Evolutionary conservation across 1,284 basidiomycete genomes (phyloP).

Genomic region (Rhodotorula sp.): DNA sequence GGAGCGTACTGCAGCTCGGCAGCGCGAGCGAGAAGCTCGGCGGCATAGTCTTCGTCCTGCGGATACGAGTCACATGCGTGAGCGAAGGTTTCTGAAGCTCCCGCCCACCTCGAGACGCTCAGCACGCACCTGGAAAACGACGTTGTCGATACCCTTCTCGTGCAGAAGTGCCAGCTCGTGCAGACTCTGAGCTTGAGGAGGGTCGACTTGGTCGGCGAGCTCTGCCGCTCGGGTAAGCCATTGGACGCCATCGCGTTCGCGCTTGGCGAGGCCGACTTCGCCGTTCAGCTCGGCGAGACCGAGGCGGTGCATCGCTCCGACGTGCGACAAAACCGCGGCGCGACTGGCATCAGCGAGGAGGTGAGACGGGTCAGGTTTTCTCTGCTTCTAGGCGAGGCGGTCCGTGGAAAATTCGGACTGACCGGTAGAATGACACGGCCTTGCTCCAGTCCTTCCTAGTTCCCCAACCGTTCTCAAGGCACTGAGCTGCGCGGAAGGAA

Average conservation of each 20-base stretch:
- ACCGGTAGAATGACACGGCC: conserved; percentile 83
- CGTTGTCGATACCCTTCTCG: conserved; percentile 92
- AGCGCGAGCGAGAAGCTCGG: conserved; percentile 90
- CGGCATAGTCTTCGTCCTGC: conserved; percentile 84
- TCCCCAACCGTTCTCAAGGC: conserved; percentile 99
- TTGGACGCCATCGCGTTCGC: conserved; percentile 94
- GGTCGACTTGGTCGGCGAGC: conserved; percentile 58
- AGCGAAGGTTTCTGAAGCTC: background rate
- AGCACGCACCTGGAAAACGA: conserved; percentile 69
- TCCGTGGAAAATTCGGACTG: conserved; percentile 31
- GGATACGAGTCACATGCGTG: background rate
- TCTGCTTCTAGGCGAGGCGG: background rate
- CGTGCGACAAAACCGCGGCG: conserved; percentile 85
- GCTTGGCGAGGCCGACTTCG: conserved; percentile 79
- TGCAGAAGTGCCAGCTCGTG: conserved; percentile 96
- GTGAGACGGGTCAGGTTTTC: background rate
- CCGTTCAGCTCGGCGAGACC: conserved; percentile 96
- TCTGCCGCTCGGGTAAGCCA: conserved; percentile 98
- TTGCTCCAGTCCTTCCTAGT: conserved; percentile 88
- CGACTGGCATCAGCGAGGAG: conserved; percentile 57
- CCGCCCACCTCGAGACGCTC: too few relatives aligned
- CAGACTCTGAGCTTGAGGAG: conserved; percentile 65
- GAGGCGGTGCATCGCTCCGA: conserved; percentile 93
- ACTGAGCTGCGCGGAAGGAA: conserved; percentile 91
- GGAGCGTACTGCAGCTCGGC: conserved; percentile 95